Conservation (phyloP, 805 yeast species). For the Phaffomyces opuntiae region DNA sequence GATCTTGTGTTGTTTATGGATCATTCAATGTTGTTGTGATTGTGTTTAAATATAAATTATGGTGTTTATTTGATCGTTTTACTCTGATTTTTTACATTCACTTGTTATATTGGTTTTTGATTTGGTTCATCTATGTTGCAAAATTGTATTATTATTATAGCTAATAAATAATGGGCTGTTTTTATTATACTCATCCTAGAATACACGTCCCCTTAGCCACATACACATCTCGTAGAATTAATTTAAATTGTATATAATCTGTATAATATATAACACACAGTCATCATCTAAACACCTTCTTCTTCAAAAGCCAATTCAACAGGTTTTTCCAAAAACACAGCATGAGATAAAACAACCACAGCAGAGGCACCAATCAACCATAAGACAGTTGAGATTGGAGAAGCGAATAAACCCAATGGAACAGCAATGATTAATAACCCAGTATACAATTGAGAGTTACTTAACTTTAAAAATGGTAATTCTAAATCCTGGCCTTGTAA, state of each 20-base stretch:
- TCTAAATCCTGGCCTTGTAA: slow-evolving; percentile 80
- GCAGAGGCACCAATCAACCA: slow-evolving; percentile 90
- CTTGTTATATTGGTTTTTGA: no score
- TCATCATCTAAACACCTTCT: slow-evolving; percentile 27
- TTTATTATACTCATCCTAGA: no score
- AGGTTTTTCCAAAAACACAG: slow-evolving; percentile 89
- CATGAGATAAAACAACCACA: slow-evolving; percentile 75
- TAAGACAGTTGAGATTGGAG: slow-evolving; percentile 82
- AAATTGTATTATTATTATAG: background rate
- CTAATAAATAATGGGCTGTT: no score
- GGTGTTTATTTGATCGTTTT: no score
- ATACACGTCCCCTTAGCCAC: background rate
- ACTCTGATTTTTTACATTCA: no score
- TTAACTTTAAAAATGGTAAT: slow-evolving; percentile 57
- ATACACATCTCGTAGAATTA: background rate
- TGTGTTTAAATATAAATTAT: background rate
- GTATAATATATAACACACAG: background rate
- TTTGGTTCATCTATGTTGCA: no score
- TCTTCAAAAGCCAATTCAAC: slow-evolving; percentile 92
- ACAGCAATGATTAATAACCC: slow-evolving; percentile 68
- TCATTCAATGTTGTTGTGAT: slow-evolving; percentile 24
- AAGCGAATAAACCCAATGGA: slow-evolving; percentile 80
- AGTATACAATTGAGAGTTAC: slow-evolving; percentile 79
- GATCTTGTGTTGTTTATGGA: slow-evolving; percentile 19
- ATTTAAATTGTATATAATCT: background rate